A percentile compares a stretch with the other conserved stretches of the same genome.
Evolutionary conservation across 2,329 filamentous ascomycete genomes (phyloP).

Genomic region (Verticillium albo-atrum): DNA sequence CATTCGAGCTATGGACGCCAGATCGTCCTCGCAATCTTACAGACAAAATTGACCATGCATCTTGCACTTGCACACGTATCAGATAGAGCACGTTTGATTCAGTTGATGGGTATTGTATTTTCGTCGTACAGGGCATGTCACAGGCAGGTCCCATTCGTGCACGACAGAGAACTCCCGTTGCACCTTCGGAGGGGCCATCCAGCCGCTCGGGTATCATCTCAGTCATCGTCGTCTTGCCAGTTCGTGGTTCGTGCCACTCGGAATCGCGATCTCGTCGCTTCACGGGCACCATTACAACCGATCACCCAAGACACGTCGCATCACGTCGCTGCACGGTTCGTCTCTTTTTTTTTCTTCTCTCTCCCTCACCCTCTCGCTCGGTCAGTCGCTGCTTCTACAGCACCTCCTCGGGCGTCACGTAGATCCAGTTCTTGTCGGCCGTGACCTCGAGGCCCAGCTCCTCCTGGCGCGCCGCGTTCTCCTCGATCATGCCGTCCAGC

Average conservation of each 20-base stretch:
- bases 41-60: background rate
- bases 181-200: no score
- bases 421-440: constrained; percentile 40
- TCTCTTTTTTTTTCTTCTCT: no score
- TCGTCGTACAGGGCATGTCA: background rate
- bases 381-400: constrained; percentile 19
- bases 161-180: no score
- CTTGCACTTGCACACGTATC: background rate
- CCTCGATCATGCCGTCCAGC: constrained; percentile 30
- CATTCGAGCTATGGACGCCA: background rate
- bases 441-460: constrained; percentile 30
- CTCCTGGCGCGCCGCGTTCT: constrained; percentile 26
- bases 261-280: background rate
- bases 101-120: background rate
- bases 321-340: background rate
- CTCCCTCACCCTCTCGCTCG: no score
- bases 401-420: constrained; percentile 34
- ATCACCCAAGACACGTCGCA: background rate
- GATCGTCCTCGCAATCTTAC: background rate
- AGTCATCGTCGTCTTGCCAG: background rate
- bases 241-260: background rate
- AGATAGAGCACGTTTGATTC: background rate
- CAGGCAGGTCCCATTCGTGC: background rate
- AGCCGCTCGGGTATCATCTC: background rate
- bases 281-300: background rate